Conservation (phyloP, 345 rosid species). For the Moricandia arvensis region DNA sequence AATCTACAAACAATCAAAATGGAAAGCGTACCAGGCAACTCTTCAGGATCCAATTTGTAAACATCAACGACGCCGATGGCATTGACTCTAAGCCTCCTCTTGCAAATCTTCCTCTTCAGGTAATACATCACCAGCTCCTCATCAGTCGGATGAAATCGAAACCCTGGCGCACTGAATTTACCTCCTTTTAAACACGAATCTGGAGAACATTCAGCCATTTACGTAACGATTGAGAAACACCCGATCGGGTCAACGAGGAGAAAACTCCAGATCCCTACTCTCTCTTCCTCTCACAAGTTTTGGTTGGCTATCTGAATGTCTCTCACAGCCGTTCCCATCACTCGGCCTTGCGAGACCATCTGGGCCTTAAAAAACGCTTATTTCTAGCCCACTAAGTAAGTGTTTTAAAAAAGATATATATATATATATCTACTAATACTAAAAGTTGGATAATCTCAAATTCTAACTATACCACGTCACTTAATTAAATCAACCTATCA, state of each 20-base stretch:
- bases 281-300: background rate
- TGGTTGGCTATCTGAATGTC: no score
- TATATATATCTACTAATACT: no score
- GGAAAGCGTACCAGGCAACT: slow-evolving; percentile 59
- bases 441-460: no score
- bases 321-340: background rate
- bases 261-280: background rate
- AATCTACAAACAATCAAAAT: background rate
- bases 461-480: no score
- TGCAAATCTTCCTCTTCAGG: slow-evolving; percentile 78
- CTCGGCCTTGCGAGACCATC: background rate
- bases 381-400: background rate
- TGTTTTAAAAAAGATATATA: no score
- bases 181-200: slow-evolving; percentile 32
- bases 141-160: slow-evolving; percentile 88
- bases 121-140: slow-evolving; percentile 77
- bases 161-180: slow-evolving; percentile 71
- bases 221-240: background rate
- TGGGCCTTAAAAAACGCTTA: background rate
- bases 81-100: slow-evolving; percentile 45
- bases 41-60: slow-evolving; percentile 86
- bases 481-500: no score
- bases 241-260: slow-evolving; percentile 3
- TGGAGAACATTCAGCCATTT: background rate
- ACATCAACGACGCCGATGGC: slow-evolving; percentile 70